These are phyloP conservation scores for Nicotiana attenuata DNA, from an alignment of 257 asterid genomes.

Conservation along the genomic window DNA sequence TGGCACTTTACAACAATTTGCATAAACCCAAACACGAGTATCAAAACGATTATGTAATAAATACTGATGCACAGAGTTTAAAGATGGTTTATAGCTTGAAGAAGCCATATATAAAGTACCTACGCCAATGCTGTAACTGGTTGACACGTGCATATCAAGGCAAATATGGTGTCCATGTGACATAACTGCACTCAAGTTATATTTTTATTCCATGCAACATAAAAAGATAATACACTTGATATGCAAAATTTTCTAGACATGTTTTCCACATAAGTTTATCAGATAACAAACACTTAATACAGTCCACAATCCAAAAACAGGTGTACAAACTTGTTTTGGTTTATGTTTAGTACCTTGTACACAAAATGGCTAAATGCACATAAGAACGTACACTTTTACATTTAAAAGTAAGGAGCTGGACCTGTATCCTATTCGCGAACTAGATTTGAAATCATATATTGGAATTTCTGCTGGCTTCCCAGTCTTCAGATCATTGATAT, in stretches of 20 bases:
- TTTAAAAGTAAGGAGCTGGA: conserved; percentile 12
- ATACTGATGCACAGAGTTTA: not conserved
- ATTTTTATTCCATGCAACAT: not conserved
- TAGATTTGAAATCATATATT: conserved; percentile 91
- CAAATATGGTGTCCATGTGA: not conserved
- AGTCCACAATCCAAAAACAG: not conserved
- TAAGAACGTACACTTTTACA: not conserved
- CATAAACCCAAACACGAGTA: not conserved
- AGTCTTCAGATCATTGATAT: conserved; percentile 71
- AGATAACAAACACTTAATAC: not conserved
- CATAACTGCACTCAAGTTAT: not conserved
- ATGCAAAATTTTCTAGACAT: not conserved
- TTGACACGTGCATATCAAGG: not conserved
- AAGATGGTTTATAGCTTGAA: not conserved
- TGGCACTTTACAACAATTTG: conserved; percentile 1
- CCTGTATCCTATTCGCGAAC: conserved; percentile 97
- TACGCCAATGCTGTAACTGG: not conserved
- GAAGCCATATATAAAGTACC: not conserved
- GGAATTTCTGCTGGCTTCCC: conserved; percentile 81
- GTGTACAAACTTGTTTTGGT: conserved; percentile 4
- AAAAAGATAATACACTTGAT: not conserved
- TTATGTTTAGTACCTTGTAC: not conserved
- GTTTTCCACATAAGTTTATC: not conserved
- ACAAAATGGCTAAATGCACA: not conserved
- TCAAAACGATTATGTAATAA: not conserved